Evolutionary conservation across 176 grass and related monocot genomes (phyloP).

Genomic region (Thalia dealbata): DNA sequence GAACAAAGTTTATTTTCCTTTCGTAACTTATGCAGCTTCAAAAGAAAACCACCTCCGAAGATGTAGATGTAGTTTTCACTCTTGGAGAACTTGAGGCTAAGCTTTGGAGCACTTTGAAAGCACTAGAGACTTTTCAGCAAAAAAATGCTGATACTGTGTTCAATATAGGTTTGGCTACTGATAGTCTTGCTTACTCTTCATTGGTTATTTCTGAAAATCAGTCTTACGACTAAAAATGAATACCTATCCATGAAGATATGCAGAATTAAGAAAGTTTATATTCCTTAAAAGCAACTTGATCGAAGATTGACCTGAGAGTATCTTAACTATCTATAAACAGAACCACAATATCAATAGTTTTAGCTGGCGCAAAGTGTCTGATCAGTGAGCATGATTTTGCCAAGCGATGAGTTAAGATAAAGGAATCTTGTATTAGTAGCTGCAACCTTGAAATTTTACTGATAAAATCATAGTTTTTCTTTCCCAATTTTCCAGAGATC

Average conservation of each 20-base stretch:
- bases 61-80: conserved; percentile 34
- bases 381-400: too few relatives aligned
- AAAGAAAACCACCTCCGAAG: conserved; percentile 46
- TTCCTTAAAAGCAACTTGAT: too few relatives aligned
- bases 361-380: too few relatives aligned
- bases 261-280: too few relatives aligned
- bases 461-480: not conserved
- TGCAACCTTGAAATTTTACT: too few relatives aligned
- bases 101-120: conserved; percentile 63
- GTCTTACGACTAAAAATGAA: not conserved
- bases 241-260: not conserved
- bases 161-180: conserved; percentile 65
- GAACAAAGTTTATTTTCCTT: conserved; percentile 6
- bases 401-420: too few relatives aligned
- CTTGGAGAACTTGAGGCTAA: conserved; percentile 66
- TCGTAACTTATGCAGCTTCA: conserved; percentile 48
- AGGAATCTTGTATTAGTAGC: too few relatives aligned
- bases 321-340: too few relatives aligned
- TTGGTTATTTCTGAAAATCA: not conserved
- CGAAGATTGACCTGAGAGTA: too few relatives aligned
- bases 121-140: conserved; percentile 69
- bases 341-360: too few relatives aligned
- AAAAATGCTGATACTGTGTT: conserved; percentile 92
- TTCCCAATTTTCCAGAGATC: not conserved
- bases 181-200: not conserved